Conservation (phyloP, 139 green algal genomes). For the Tetradesmus lagerheimii region DNA sequence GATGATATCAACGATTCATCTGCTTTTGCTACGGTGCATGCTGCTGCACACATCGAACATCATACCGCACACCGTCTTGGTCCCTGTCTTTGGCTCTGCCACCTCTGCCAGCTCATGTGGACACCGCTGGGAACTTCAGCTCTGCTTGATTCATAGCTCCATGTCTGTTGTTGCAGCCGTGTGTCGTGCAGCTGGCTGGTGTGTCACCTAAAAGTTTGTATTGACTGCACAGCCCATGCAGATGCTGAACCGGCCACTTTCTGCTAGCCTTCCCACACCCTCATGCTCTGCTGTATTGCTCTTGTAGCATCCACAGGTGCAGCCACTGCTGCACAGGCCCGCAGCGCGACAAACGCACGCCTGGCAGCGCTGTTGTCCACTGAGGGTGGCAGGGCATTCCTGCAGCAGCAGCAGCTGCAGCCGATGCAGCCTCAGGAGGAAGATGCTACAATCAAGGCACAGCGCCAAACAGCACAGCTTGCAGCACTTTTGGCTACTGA, state of each 20-base stretch:
- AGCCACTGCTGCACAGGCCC: neutral
- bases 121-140: neutral
- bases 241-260: neutral
- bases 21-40: neutral
- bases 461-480: conserved; percentile 1
- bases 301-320: neutral
- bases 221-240: neutral
- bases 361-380: conserved; percentile 15
- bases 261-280: neutral
- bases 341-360: neutral
- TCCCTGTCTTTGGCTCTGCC: neutral
- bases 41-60: neutral
- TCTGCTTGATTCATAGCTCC: neutral
- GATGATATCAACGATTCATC: neutral
- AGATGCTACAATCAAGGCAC: neutral
- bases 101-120: neutral
- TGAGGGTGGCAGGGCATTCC: neutral
- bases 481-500: neutral
- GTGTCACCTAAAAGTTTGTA: neutral
- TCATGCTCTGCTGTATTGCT: neutral
- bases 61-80: neutral
- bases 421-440: neutral
- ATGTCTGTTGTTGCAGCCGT: neutral
- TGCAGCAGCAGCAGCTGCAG: neutral
- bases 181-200: neutral